These are phyloP conservation scores for Sinapis alba DNA, from an alignment of 441 rosid genomes.

Conservation along the genomic window DNA sequence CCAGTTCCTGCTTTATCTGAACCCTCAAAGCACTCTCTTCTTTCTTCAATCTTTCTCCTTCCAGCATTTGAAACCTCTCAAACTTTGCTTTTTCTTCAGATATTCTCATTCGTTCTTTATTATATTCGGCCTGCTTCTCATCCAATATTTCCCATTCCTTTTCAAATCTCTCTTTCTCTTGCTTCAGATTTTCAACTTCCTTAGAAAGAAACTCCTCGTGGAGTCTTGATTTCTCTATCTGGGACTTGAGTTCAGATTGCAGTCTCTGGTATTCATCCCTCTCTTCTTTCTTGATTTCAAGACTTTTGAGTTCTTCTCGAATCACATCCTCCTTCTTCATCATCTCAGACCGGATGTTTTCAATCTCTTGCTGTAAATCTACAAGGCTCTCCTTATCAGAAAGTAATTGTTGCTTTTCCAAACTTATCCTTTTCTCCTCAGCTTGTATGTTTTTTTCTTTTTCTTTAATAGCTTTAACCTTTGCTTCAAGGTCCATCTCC, in stretches of 20 bases:
- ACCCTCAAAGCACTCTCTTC: slow-evolving; percentile 58
- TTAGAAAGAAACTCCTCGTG: slow-evolving; percentile 69
- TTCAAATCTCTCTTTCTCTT: slow-evolving; percentile 77
- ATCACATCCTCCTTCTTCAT: slow-evolving; percentile 56
- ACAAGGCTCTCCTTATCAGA: slow-evolving; percentile 57
- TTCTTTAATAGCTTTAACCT: slow-evolving; percentile 61
- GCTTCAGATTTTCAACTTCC: slow-evolving; percentile 71
- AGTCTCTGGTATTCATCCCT: slow-evolving; percentile 65
- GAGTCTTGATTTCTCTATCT: slow-evolving; percentile 62
- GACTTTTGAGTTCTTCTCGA: slow-evolving; percentile 56
- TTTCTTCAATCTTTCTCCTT: slow-evolving; percentile 61
- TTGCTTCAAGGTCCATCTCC: slow-evolving; percentile 75
- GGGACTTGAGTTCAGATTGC: slow-evolving; percentile 73
- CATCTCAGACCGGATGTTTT: slow-evolving; percentile 63
- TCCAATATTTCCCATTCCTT: slow-evolving; percentile 83
- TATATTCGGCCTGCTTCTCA: slow-evolving; percentile 63
- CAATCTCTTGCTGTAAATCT: slow-evolving; percentile 60
- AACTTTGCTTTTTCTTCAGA: slow-evolving; percentile 60
- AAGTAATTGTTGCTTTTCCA: slow-evolving; percentile 60
- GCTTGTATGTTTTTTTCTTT: slow-evolving; percentile 61
- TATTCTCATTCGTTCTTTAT: slow-evolving; percentile 47
- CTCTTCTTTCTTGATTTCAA: slow-evolving; percentile 60
- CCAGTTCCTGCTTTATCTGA: slow-evolving; percentile 53
- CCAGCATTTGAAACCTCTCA: slow-evolving; percentile 48
- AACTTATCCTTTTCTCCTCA: slow-evolving; percentile 60